These are phyloP conservation scores for Ophiocordyceps australis DNA, from an alignment of 2,329 filamentous ascomycete genomes.

Conservation along the genomic window DNA sequence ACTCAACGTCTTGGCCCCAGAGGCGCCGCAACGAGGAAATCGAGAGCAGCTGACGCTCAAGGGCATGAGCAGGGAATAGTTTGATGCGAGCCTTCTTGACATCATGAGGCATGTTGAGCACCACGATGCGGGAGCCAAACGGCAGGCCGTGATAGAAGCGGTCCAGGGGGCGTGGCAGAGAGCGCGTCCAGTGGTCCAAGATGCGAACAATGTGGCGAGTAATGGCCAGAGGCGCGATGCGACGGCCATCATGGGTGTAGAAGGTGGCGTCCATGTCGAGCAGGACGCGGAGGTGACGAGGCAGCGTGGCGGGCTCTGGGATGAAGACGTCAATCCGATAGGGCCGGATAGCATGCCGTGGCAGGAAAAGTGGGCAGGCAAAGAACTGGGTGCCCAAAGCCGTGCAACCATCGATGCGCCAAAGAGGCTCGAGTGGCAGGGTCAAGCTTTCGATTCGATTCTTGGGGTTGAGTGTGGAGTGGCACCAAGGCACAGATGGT, in stretches of 20 bases:
- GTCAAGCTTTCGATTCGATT: constrained; percentile 40
- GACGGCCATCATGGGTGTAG: constrained; percentile 30
- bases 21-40: constrained; percentile 18
- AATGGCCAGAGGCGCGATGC: constrained; percentile 30
- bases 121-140: constrained; percentile 38
- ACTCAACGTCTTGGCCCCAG: constrained; percentile 21
- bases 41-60: constrained; percentile 33
- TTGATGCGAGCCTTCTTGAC: constrained; percentile 24
- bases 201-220: constrained; percentile 33
- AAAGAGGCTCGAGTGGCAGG: constrained; percentile 22
- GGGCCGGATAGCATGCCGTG: constrained; percentile 21
- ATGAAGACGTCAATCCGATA: constrained; percentile 41
- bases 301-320: constrained; percentile 25
- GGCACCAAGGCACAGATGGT: constrained; percentile 17
- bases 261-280: constrained; percentile 32
- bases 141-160: constrained; percentile 28
- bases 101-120: constrained; percentile 29
- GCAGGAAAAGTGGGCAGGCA: constrained; percentile 32
- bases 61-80: constrained; percentile 28
- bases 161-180: constrained; percentile 9
- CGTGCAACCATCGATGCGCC: constrained; percentile 40
- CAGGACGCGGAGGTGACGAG: constrained; percentile 20
- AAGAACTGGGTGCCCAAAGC: constrained; percentile 40
- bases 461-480: constrained; percentile 37
- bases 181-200: constrained; percentile 30